Evolutionary conservation across 176 grass and related monocot species (phyloP), one percentile per base, ranked within the genome.

Genomic region (Oryza officinalis): DNA sequence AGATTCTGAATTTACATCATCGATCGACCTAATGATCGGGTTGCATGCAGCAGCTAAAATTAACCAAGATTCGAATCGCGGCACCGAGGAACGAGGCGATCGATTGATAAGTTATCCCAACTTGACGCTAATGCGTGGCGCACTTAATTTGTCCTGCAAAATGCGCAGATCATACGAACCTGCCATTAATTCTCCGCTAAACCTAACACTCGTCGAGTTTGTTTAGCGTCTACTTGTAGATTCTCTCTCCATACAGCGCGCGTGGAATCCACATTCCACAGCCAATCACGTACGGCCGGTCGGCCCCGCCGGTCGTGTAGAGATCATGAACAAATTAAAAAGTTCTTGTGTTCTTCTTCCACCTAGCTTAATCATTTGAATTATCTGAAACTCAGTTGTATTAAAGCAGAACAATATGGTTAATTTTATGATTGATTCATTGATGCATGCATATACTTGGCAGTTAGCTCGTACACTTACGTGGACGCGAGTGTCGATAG

Each of bases 151-250:
- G 70, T 5, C 63, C 44, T 65, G 69, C 40, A 27, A 25, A 72
- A 28, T 22, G 23, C 2, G 70, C 22, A 33, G 68, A 14, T 20
- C 20, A 54, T 54, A 54, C 50, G 15, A 8, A 22, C 18, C 6
- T 8, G 14, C 50, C 50, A 54, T 13, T 13, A 13, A 46, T 52
- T 35, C 33, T 54, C 50, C 17, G 17, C 50, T 7, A 54, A 54
- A 5, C 50, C 14, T 10, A 22, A 20, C 50, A 54, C 50, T 54
- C 12, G 2, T 47, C 50, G 17, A 54, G 50, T 54, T 54, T 54
- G 50, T 54, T 54, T 82, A 46, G 7, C 28, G 71, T 60, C 78
- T 61, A n/a, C 78, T 72, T 47, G 35, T 35, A 64, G 85, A 81
- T 87, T 69, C 69, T 73, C 27, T 27, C 71, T 7, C 13, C 71